Evolutionary conservation across 2,329 filamentous ascomycete genomes (phyloP), one percentile per base, ranked within the genome.

Genomic region (Ceratocystis colombiana): DNA sequence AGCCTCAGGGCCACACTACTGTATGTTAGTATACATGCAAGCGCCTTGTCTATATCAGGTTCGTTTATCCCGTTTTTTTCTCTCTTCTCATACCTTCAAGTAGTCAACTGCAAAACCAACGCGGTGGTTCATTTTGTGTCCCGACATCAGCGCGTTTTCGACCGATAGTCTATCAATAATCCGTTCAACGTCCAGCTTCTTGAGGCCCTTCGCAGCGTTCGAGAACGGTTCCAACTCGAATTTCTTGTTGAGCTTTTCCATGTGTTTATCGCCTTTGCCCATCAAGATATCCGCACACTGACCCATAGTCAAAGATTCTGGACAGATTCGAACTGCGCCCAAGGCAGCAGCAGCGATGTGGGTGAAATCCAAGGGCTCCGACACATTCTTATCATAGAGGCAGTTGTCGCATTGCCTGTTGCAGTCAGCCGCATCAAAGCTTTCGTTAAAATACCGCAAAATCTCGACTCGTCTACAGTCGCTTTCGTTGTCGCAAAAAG

Each of bases 371-470:
- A 84, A 81, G 64, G 82, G 79, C 71, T 91, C 85, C 71, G 90
- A 94, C 2, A 81, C 80, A 59, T 83, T 79, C 28, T 84, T 85
- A 30, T 68, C 64, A 2, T 86, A 89, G 69, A 82, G 84, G 79
- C 94, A 99, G 73, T 96, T 97, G 77, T 99, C 95, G 75, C 94
- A 99, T 0, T 81, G 82, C 63, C 82, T 80, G 62, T 84, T 79
- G 75, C 94, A 99, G 64, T 89, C 81, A 12, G 84, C 81, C 46
- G 80, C 79, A 64, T 83, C 78, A 73, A 97, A 99, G 0, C 80
- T 79, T 75, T 99, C 95, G 67, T 88, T 91, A 78, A 99, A 99
- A 75, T 99, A 99, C n/a, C 84, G 84, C 44, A 99, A 83, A 17
- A 99, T 87, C 74, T 96, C 89, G 1, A 88, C 87, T 68, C 94